Evolutionary conservation across 2,329 filamentous ascomycete species (phyloP).

Genomic region (Dendryphion nanum): DNA sequence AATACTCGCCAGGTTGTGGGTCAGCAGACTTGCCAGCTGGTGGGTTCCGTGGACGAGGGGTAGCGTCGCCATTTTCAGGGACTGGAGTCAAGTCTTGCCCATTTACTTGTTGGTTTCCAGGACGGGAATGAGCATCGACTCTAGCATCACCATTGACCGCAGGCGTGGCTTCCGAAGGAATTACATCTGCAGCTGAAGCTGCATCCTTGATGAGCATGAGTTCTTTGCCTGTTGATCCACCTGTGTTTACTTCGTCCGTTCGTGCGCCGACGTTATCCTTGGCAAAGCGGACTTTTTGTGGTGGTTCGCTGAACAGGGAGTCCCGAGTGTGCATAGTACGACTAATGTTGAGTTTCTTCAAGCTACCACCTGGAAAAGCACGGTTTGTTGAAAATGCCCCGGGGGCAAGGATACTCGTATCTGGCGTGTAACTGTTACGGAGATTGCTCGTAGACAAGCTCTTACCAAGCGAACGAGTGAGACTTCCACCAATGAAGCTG

Average conservation of each 20-base stretch:
- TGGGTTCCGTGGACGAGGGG: constrained; percentile 25
- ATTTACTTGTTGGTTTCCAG: constrained; percentile 70
- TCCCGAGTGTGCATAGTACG: constrained; percentile 70
- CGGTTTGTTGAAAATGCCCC: constrained; percentile 74
- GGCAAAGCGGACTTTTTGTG: constrained; percentile 84
- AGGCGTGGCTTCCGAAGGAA: constrained; percentile 59
- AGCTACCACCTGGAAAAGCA: constrained; percentile 47
- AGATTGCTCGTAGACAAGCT: constrained; percentile 87
- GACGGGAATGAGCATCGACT: constrained; percentile 41
- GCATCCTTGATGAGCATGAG: constrained; percentile 52
- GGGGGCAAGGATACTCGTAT: constrained; percentile 83
- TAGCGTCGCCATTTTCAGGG: constrained; percentile 63
- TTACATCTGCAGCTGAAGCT: constrained; percentile 57
- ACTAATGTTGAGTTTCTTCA: constrained; percentile 93
- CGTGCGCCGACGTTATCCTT: constrained; percentile 39
- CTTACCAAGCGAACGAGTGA: constrained; percentile 74
- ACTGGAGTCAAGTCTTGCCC: constrained; percentile 78
- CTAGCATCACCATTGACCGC: constrained; percentile 39
- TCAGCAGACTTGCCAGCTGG: constrained; percentile 36
- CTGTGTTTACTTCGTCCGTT: constrained; percentile 24
- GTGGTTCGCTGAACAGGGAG: constrained; percentile 57
- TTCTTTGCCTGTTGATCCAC: constrained; percentile 47
- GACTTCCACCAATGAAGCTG: constrained; percentile 52
- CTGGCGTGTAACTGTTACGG: constrained; percentile 74
- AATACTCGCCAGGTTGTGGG: constrained; percentile 73